Base-by-base conservation (phyloP, 108 stramenopile species). In the Fistulifera pelliculosa region DNA sequence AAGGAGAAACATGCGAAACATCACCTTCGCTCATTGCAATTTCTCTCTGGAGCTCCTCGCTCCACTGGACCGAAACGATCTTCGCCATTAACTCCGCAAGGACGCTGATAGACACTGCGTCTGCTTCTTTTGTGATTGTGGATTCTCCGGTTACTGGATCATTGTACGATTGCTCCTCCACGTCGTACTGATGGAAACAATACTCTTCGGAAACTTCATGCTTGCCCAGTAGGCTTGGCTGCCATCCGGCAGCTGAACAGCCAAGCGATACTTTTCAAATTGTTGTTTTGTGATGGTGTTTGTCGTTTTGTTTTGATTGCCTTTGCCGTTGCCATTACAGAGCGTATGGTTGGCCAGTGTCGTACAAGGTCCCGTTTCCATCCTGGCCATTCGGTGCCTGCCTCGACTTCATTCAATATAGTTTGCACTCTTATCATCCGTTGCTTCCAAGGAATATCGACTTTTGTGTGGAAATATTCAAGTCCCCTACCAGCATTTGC, bases 401-500 rank as follows among this genome's bases (percentile, higher is more conserved):
- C 23, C 23, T 26, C 24, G 14, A 16, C 31, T 15, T 53, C 47
- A 24, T 43, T 24, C 15, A 73, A 47, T 19, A 94, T 56, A n/a
- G 68, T 64, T 58, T 90, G 62, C 13, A 94, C 55, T 47, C 66
- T 60, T 0, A 94, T 45, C 14, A 54, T 12, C 31, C 77, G 62
- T 63, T 82, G 62, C 35, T 62, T 75, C 86, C 85, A 90, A 63
- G 62, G 73, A 38, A 69, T 47, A 59, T 94, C 93, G 15, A 51
- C 49, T 24, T 61, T 62, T 27, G 58, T 61, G 55, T 80, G 73
- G 79, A 61, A 58, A 90, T 76, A 57, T 96, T 96, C 53, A 92
- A 64, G 73, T 96, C 94, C 1, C 94, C 94, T 13, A 83, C 79
- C 19, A 96, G 65, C 23, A 96, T 75, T 13, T 92, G 88, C 38